phyloP scores from a whole-genome alignment of 352 stramenopile species.

The Globisporangium rhizosaccharum region DNA sequence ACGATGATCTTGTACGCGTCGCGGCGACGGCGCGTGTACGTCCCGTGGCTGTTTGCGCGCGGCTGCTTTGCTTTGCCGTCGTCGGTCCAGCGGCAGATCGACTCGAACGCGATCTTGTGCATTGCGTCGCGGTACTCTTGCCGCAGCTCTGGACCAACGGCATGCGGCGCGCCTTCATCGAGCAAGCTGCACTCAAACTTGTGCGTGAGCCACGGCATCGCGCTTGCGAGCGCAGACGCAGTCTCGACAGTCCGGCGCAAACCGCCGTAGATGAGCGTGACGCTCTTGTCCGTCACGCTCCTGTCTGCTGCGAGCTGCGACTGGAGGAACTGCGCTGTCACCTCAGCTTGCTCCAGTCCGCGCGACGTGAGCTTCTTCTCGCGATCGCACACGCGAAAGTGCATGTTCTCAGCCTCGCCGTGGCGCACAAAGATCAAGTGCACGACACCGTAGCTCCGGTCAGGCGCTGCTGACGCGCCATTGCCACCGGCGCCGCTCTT shows the following conservation, averaged over 20 bases:
- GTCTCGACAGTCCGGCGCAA: conserved; percentile 68
- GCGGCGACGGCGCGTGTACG: background rate
- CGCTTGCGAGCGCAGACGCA: conserved; percentile 40
- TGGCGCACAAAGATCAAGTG: conserved; percentile 74
- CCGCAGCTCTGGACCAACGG: conserved; percentile 44
- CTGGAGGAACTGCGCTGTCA: conserved; percentile 43
- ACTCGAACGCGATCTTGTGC: conserved; percentile 73
- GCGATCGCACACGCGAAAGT: conserved; percentile 65
- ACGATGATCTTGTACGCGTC: conserved; percentile 73
- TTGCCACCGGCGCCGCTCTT: background rate
- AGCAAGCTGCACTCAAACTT: conserved; percentile 68
- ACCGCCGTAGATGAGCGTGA: conserved; percentile 63
- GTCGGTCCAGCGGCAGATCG: conserved; percentile 53
- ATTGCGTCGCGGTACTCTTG: conserved; percentile 71
- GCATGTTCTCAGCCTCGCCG: conserved; percentile 79
- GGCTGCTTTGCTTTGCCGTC: conserved; percentile 15
- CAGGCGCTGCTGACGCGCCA: conserved; percentile 3
- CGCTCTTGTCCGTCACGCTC: conserved; percentile 25
- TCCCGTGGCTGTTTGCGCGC: conserved; percentile 8
- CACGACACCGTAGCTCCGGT: conserved; percentile 29
- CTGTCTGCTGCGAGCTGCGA: conserved; percentile 32
- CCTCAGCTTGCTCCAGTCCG: conserved; percentile 48
- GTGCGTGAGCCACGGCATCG: conserved; percentile 61
- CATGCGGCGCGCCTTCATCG: conserved; percentile 60
- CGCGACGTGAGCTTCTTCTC: conserved; percentile 68